A percentile compares a stretch with the other conserved stretches of the same genome.
Evolutionary conservation across 345 rosid genomes (phyloP).

Genomic region (Mercurialis annua): DNA sequence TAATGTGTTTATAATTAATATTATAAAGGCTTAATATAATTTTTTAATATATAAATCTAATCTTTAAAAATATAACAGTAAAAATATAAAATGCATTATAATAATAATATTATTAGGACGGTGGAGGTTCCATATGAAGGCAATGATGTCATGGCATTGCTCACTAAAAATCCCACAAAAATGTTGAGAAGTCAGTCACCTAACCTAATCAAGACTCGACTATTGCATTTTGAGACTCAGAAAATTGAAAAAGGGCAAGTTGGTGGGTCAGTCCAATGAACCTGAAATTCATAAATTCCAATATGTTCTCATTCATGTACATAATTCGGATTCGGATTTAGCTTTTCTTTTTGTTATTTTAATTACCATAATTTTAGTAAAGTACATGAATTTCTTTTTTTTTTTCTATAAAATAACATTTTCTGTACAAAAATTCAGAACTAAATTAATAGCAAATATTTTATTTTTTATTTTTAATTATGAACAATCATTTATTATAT

Average conservation of each 20-base stretch:
- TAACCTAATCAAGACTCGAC: conserved; percentile 7
- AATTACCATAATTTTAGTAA: no score
- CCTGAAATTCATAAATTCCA: conserved; percentile 3
- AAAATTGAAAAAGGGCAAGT: background rate
- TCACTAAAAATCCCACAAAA: background rate
- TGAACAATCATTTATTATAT: no score
- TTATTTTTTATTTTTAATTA: no score
- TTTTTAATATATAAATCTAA: no score
- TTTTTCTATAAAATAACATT: no score
- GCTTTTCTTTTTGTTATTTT: background rate
- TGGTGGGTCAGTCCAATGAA: conserved; percentile 17
- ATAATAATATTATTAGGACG: background rate
- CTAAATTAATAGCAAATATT: background rate
- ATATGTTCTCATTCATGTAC: conserved; percentile 12
- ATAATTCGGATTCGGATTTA: background rate
- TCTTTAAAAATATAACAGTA: no score
- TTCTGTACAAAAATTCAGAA: no score
- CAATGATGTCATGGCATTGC: conserved; percentile 1
- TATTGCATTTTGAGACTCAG: background rate
- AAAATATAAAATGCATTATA: no score
- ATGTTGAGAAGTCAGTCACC: background rate
- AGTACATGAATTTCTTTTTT: no score
- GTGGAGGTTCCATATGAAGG: background rate
- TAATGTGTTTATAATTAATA: no score
- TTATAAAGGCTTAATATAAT: no score